A percentile compares a stretch with the other conserved stretches of the same genome.
Conservation (phyloP, 805 yeast genomes). For the Myxozyma kluyveri region DNA sequence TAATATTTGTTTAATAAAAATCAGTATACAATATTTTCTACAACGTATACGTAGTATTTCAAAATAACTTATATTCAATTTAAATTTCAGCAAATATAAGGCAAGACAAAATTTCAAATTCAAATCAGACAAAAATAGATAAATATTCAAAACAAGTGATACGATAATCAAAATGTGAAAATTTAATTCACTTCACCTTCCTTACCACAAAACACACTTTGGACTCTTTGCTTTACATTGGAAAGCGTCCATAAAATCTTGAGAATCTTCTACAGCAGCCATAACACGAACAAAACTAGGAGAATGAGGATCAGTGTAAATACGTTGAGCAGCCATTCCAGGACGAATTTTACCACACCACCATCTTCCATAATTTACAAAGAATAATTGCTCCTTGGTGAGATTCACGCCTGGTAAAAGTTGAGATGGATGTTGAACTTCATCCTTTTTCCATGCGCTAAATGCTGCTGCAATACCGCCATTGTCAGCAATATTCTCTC, state of each 20-base stretch:
- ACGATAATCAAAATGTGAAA: no score
- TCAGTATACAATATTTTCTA: no score
- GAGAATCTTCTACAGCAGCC: constrained; percentile 28
- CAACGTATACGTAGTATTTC: no score
- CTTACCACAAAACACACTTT: constrained; percentile 37
- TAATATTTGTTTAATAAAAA: no score
- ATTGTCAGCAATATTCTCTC: constrained; percentile 30
- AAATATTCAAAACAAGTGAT: neutral
- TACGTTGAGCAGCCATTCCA: constrained; percentile 27
- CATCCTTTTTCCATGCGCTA: constrained; percentile 25
- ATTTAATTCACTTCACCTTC: neutral
- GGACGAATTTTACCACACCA: constrained; percentile 30
- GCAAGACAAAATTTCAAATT: no score
- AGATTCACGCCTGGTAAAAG: constrained; percentile 27
- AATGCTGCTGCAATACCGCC: constrained; percentile 30
- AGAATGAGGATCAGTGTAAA: constrained; percentile 30
- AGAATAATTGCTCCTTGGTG: constrained; percentile 28
- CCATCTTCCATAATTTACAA: constrained; percentile 28
- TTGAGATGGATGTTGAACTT: constrained; percentile 11
- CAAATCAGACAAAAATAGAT: neutral
- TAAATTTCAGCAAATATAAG: no score
- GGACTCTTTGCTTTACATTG: constrained; percentile 26
- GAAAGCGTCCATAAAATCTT: constrained; percentile 29
- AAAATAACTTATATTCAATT: no score
- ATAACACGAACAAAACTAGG: constrained; percentile 28